These are phyloP conservation scores for Solanum lycopersicoides DNA, from an alignment of 257 asterid species.

Conservation along the genomic window DNA sequence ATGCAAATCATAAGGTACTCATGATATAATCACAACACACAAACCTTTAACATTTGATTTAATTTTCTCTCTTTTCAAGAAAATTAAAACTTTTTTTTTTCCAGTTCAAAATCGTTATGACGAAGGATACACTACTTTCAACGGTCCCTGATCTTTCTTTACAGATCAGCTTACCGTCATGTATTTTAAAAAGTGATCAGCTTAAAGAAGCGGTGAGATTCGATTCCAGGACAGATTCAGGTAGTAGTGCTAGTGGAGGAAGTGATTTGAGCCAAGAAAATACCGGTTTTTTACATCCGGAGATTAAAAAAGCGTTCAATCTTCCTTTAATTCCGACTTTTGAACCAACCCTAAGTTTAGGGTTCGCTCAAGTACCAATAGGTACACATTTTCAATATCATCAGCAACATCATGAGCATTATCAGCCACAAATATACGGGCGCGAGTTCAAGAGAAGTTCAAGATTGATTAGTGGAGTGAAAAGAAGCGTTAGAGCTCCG, in stretches of 20 bases:
- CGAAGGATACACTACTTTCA: slow-evolving; percentile 5
- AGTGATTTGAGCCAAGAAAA: slow-evolving; percentile 71
- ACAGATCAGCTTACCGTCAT: slow-evolving; percentile 54
- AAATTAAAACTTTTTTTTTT: slow-evolving; percentile 6
- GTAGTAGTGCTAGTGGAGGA: slow-evolving; percentile 35
- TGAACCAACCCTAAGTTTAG: slow-evolving; percentile 41
- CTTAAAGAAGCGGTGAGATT: slow-evolving; percentile 9
- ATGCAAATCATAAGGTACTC: slow-evolving; percentile 59
- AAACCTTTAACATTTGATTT: neutral
- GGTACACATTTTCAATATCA: neutral
- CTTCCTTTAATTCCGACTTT: neutral
- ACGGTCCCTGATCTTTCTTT: slow-evolving; percentile 61
- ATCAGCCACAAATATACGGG: slow-evolving; percentile 35
- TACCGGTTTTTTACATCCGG: slow-evolving; percentile 1
- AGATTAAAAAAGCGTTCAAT: neutral
- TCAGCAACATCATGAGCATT: slow-evolving; percentile 1
- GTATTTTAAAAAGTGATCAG: neutral
- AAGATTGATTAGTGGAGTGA: slow-evolving; percentile 22
- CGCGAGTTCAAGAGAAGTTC: slow-evolving; percentile 45
- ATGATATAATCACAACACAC: slow-evolving; percentile 26
- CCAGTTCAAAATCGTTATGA: slow-evolving; percentile 20
- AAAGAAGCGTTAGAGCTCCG: slow-evolving; percentile 60
- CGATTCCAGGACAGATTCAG: slow-evolving; percentile 26
- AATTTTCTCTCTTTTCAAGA: slow-evolving; percentile 9
- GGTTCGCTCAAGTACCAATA: slow-evolving; percentile 18